Base-by-base conservation (phyloP, 2,329 filamentous ascomycete genomes). In the Cephalotrichum gorgonifer region DNA sequence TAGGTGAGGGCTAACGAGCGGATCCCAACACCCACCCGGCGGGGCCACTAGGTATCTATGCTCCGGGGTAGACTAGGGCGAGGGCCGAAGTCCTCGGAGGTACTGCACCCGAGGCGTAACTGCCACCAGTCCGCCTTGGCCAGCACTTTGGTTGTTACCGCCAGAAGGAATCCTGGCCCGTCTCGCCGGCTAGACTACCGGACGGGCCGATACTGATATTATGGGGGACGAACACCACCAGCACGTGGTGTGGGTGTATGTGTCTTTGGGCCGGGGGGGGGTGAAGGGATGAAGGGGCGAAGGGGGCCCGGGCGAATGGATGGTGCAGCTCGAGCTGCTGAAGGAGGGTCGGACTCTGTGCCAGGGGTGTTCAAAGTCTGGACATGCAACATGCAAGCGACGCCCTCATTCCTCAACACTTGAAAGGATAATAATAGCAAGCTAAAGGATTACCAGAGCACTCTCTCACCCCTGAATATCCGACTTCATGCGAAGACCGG, bases 171-270 rank as follows among this genome's bases (percentile, higher is more conserved):
- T 22, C 44, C 33, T 39, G 35, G 46, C 22, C 46, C 46, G 46
- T 23, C 20, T 23, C 26, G 25, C 46, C 35, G 46, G 26, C 35
- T 30, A 15, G 46, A 42, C 35, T 43, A 41, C 38, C 26, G 38
- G 38, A 48, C 46, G 46, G 46, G 35, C 46, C 35, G 46, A 48
- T 48, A 30, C 35, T 52, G 47, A 17, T 26, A 30, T n/a, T 50
- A 54, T 33, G 53, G 53, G 6, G 53, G 33, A 38, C 17, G 33
- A 20, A 38, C 12, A 30, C n/a, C n/a, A n/a, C n/a, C n/a, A n/a
- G n/a, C n/a, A n/a, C n/a, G n/a, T n/a, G n/a, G n/a, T n/a, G n/a
- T n/a, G n/a, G n/a, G n/a, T n/a, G n/a, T n/a, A n/a, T n/a, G n/a
- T n/a, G n/a, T n/a, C n/a, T n/a, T n/a, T n/a, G n/a, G n/a, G n/a